Base-by-base conservation (phyloP, 1,284 basidiomycete genomes). In the Rhodotorula sp. region DNA sequence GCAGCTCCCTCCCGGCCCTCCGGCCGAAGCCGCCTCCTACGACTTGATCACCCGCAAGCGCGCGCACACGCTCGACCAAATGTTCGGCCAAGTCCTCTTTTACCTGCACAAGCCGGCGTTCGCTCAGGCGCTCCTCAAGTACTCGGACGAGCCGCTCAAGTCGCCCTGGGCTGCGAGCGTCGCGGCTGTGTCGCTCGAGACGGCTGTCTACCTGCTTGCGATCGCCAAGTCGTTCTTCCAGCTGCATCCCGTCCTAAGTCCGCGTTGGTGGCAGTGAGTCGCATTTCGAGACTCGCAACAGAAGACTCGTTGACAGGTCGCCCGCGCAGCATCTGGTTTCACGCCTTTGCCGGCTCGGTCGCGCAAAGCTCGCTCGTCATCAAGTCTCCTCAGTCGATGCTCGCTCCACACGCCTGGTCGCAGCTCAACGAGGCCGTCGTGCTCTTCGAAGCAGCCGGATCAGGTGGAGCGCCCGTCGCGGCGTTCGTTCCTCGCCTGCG, bases 91-190 rank as follows among this genome's bases (percentile, higher is more conserved):
- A 26, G 65, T 73, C 28, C 59, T 70, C 31, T 70, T 76, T 46
- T 76, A 74, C 52, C 67, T 75, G 6, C 75, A 76, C 67, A 70
- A 71, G n/a, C 74, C 74, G 1, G 73, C 68, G 0, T 72, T 75
- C 46, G 64, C 70, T 0, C 60, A 74, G 31, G 75, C 75, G 15
- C 60, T 76, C 24, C 47, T 65, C 47, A 59, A 65, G 15, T 30
- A 68, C 51, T 50, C 72, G 34, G 52, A 65, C 13, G 75, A 76
- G 51, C 75, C 75, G 34, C 62, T 76, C 6, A 44, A 61, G 47
- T 76, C 75, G 10, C 69, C 72, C 0, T 71, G 68, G 53, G 59
- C 69, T 0, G 70, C 68, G 11, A 71, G 66, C 26, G 75, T 76
- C 26, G 63, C 66, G 18, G 68, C 70, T 1, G 72, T 76, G 18